These are phyloP conservation scores for Margaritispora aquatica DNA, from an alignment of 495 filamentous ascomycete genomes.

Conservation along the genomic window DNA sequence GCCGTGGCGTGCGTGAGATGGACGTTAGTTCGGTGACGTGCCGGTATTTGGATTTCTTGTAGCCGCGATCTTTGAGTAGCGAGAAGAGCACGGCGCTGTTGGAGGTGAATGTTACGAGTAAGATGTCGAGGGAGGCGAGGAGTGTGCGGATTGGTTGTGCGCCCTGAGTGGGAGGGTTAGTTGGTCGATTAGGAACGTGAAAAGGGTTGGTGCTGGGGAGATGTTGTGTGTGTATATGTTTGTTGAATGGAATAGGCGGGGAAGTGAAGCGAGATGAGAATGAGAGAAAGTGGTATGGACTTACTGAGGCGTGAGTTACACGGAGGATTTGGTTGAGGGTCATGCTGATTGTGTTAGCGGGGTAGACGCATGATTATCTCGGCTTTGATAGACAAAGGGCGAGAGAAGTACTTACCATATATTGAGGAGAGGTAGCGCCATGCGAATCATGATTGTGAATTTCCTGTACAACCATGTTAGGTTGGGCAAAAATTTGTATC, in stretches of 20 bases:
- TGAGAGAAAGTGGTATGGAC: too few species aligned
- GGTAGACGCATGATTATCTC: too few species aligned
- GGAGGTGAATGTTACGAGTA: slow-evolving; percentile 66
- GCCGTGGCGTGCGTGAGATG: slow-evolving; percentile 33
- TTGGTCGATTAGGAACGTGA: too few species aligned
- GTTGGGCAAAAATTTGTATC: too few species aligned
- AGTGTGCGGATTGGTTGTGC: slow-evolving; percentile 70
- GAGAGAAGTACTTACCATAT: slow-evolving; percentile 2
- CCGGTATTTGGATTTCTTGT: slow-evolving; percentile 70
- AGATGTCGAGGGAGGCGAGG: slow-evolving; percentile 68
- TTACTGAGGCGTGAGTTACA: too few species aligned
- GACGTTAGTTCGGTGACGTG: slow-evolving; percentile 30
- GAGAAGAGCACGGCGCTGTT: slow-evolving; percentile 79
- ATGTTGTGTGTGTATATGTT: too few species aligned
- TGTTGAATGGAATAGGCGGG: too few species aligned
- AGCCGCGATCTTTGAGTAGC: slow-evolving; percentile 69
- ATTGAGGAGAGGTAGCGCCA: slow-evolving; percentile 15
- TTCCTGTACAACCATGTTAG: slow-evolving; percentile 13
- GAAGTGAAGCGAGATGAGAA: too few species aligned
- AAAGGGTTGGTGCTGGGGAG: too few species aligned
- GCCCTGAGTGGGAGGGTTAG: slow-evolving; percentile 45
- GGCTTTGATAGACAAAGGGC: slow-evolving; percentile 47
- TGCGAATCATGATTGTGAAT: slow-evolving; percentile 11
- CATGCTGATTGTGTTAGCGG: too few species aligned
- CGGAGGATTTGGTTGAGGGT: too few species aligned